A percentile compares a stretch with the other conserved stretches of the same genome.
These are phyloP conservation scores for Boletus sp. DNA, from an alignment of 768 basidiomycete species.

Conservation along the genomic window DNA sequence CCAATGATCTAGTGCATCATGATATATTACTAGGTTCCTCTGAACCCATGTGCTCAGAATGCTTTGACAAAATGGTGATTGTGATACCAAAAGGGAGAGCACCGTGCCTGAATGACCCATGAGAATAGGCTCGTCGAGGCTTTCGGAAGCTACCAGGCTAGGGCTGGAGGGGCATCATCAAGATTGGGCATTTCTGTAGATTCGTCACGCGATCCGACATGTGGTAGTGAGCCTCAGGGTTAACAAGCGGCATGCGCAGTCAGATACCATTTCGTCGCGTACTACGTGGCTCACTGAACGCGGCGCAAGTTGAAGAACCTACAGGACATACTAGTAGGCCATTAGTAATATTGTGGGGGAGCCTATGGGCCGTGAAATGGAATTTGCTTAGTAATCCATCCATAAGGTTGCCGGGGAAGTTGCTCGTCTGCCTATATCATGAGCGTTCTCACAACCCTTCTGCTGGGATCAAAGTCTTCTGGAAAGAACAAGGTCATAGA, in stretches of 20 bases:
- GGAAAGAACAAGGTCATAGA: conserved; percentile 47
- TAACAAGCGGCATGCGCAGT: too few relatives aligned
- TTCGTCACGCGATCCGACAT: background rate
- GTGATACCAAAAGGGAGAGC: too few relatives aligned
- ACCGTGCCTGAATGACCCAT: too few relatives aligned
- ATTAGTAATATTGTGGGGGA: too few relatives aligned
- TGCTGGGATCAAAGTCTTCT: conserved; percentile 37
- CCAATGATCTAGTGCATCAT: conserved; percentile 48
- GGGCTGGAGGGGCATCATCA: background rate
- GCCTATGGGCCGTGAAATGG: too few relatives aligned
- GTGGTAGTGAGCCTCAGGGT: background rate
- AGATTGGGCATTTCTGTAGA: background rate
- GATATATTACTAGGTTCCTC: background rate
- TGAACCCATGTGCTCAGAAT: background rate
- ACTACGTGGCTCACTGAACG: too few relatives aligned
- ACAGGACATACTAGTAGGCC: too few relatives aligned
- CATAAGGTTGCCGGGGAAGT: background rate
- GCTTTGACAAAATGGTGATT: too few relatives aligned
- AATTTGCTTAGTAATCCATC: conserved; percentile 15
- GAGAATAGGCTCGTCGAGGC: background rate
- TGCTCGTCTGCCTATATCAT: conserved; percentile 27
- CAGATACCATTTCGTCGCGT: too few relatives aligned
- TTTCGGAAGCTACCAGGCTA: background rate
- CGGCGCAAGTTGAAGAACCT: too few relatives aligned
- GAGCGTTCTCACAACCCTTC: conserved; percentile 57